Base-by-base conservation (phyloP, 2,329 filamentous ascomycete genomes). In the Hymenoscyphus fraxineus region DNA sequence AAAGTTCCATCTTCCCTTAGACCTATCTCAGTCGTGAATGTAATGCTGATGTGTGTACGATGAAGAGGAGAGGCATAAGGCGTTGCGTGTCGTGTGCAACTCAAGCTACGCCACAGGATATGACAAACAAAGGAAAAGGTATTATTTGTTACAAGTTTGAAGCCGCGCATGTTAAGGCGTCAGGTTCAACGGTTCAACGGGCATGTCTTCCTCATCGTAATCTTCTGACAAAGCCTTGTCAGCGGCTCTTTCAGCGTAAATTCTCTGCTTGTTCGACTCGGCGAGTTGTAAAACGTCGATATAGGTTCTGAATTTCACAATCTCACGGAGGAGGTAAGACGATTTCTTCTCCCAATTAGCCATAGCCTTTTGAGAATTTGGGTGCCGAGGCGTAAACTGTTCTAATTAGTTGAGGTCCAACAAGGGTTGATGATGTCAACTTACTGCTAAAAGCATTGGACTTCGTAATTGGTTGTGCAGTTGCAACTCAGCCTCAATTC, bases 271-370 rank as follows among this genome's bases (percentile, higher is more conserved):
- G 62, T 87, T 83, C 39, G 76, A 78, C 70, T 90, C 86, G 0
- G 93, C 93, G 44, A 86, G 85, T 64, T 87, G 83, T 60, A 99
- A 80, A 40, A 87, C 88, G 76, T 98, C 95, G 70, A 97, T 93
- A 74, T 98, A 99, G 0, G 93, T 98, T 66, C 90, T 84, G 79
- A 97, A 98, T 78, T 98, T 98, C 77, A 98, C 93, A 76, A 96
- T 97, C 79, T 99, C 95, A 41, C 91, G 84, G 13, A 98, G 82
- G 51, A 99, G 80, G 75, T 98, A 97, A 38, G 91, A 89, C 63
- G 92, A 96, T 80, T 98, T 98, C 74, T 90, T 88, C 80, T 99
- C 93, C 94, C 95, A 99, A 77, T 99, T 99, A 22, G 88, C 84
- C 90, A 98, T 94, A 16, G 94, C 92, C 77, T 90, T 93, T 67